phyloP scores from a whole-genome alignment of 2,329 filamentous ascomycete genomes.

The Pseudocercospora musae region DNA sequence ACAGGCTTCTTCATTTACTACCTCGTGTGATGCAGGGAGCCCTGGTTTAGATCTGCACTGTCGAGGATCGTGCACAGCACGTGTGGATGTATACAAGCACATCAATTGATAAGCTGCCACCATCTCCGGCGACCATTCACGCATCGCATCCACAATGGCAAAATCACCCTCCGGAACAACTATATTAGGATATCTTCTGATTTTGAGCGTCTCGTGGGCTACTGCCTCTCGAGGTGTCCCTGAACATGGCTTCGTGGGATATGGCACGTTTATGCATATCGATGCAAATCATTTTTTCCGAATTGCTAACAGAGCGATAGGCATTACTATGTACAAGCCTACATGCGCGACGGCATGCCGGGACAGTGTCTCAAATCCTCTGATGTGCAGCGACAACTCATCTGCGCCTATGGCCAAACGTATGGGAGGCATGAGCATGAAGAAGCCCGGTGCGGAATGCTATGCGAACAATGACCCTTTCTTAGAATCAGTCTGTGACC shows the following conservation, averaged over 20 bases:
- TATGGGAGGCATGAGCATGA: conserved; percentile 17
- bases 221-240: background rate
- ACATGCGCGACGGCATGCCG: conserved; percentile 26
- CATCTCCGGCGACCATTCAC: background rate
- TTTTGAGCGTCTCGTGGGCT: background rate
- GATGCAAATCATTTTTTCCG: background rate
- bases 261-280: conserved; percentile 12
- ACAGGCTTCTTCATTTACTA: background rate
- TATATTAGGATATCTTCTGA: background rate
- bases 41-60: background rate
- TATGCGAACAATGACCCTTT: conserved; percentile 30
- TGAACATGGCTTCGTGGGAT: conserved; percentile 21
- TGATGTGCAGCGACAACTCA: conserved; percentile 12
- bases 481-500: conserved; percentile 21
- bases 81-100: background rate
- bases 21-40: background rate
- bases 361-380: conserved; percentile 15
- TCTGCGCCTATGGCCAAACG: conserved; percentile 8
- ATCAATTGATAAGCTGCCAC: background rate
- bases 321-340: conserved; percentile 22
- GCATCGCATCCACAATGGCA: background rate
- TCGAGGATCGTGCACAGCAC: background rate
- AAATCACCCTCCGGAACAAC: background rate
- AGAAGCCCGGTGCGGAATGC: conserved; percentile 27
- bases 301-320: background rate